These are phyloP conservation scores for Paspalum notatum DNA, from an alignment of 176 grass and related monocot genomes.

Conservation along the genomic window DNA sequence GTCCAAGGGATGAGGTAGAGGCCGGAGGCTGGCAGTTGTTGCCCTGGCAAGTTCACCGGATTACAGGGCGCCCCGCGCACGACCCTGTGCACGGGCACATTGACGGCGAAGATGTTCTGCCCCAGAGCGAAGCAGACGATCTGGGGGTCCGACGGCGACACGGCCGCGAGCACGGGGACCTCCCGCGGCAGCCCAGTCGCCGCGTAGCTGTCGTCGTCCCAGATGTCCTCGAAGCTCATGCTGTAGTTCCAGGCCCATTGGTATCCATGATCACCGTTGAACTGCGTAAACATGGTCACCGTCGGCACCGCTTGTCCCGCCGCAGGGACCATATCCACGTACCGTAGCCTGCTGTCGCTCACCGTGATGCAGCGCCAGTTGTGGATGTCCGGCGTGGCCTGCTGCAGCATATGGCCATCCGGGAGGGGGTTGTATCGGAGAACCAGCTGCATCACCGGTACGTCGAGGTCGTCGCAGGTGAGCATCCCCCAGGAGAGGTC, in stretches of 20 bases:
- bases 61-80: not conserved
- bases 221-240: not conserved
- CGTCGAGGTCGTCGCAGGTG: not conserved
- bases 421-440: no score
- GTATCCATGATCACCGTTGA: accelerated
- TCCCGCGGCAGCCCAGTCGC: not conserved
- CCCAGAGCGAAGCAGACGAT: not conserved
- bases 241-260: accelerated
- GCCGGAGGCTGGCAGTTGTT: not conserved
- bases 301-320: not conserved
- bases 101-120: not conserved
- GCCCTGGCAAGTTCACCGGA: not conserved
- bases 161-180: not conserved
- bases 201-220: not conserved
- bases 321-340: not conserved
- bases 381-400: not conserved
- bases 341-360: not conserved
- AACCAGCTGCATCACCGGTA: no score
- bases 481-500: conserved; percentile 12
- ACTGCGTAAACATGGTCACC: not conserved
- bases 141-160: not conserved
- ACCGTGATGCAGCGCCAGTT: not conserved
- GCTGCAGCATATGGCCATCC: no score
- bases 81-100: not conserved
- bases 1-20: not conserved